phyloP scores from a whole-genome alignment of 106 monocot species.

The Allium fistulosum region DNA sequence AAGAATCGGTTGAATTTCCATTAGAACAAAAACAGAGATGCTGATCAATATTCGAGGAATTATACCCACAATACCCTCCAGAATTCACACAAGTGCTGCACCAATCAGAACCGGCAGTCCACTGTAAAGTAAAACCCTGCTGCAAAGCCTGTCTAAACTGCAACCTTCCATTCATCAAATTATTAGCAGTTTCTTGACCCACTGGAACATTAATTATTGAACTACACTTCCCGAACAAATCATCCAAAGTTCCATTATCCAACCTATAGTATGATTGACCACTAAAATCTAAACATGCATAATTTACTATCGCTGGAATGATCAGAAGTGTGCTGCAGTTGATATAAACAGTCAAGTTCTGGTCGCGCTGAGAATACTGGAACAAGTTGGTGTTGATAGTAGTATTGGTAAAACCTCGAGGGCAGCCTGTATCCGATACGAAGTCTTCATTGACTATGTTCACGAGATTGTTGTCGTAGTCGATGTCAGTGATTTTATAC shows the following conservation, averaged over 20 bases:
- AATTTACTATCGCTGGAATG: not conserved
- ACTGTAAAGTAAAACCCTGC: constrained; percentile 20
- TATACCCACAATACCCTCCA: constrained; percentile 24
- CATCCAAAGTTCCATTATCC: not conserved
- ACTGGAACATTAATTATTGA: not conserved
- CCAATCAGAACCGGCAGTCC: constrained; percentile 14
- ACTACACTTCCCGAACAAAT: not conserved
- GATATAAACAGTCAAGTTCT: not conserved
- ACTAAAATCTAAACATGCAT: not conserved
- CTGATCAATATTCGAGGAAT: not conserved
- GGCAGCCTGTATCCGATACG: not conserved
- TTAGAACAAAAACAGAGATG: constrained; percentile 16
- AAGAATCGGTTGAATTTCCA: not conserved
- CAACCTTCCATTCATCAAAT: not conserved
- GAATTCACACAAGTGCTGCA: constrained; percentile 14
- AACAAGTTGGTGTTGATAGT: not conserved
- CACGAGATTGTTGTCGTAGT: constrained; percentile 6
- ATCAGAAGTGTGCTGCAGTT: not conserved
- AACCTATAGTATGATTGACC: not conserved
- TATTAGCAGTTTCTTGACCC: not conserved
- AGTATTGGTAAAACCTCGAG: not conserved
- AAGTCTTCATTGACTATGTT: not conserved
- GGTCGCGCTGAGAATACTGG: not conserved
- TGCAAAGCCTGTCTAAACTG: not conserved
- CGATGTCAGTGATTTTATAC: constrained; percentile 6